Conservation (phyloP, 2,329 filamentous ascomycete species). For the Geosmithia flava region DNA sequence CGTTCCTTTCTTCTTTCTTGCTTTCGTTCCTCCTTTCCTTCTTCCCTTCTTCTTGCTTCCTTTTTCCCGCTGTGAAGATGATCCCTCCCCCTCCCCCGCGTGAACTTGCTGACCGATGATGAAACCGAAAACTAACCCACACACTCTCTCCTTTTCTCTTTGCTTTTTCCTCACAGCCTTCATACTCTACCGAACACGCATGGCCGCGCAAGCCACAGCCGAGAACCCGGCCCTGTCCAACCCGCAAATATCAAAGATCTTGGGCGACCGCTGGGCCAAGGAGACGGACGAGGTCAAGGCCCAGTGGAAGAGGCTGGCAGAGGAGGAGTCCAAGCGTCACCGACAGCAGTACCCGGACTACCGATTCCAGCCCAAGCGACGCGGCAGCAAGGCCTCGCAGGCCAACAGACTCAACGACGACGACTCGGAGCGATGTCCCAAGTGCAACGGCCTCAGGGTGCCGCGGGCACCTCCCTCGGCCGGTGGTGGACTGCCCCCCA, state of each 20-base stretch:
- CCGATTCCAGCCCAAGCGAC: constrained; percentile 75
- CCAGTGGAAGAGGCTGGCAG: constrained; percentile 80
- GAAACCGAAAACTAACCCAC: not conserved
- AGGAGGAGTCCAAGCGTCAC: constrained; percentile 86
- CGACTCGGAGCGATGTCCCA: constrained; percentile 48
- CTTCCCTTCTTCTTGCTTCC: too few species aligned
- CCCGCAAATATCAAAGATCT: constrained; percentile 94
- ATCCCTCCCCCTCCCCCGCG: too few species aligned
- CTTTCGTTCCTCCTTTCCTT: too few species aligned
- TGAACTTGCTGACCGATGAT: not conserved
- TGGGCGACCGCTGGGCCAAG: constrained; percentile 81
- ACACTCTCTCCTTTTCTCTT: not conserved
- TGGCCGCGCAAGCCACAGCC: constrained; percentile 70
- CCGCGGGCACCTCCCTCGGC: not conserved
- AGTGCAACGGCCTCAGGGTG: constrained; percentile 47
- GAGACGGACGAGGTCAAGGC: constrained; percentile 64
- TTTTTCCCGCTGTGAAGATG: too few species aligned
- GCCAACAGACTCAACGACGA: constrained; percentile 17
- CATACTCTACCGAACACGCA: constrained; percentile 91
- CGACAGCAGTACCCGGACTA: constrained; percentile 87
- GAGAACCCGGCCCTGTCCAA: constrained; percentile 85
- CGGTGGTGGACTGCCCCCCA: not conserved
- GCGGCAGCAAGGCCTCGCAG: constrained; percentile 2
- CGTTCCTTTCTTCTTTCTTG: not conserved
- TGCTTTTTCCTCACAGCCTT: constrained; percentile 51